Evolutionary conservation across 805 yeast species (phyloP), one percentile per base, ranked within the genome.

Genomic region (Myxozyma geophila): DNA sequence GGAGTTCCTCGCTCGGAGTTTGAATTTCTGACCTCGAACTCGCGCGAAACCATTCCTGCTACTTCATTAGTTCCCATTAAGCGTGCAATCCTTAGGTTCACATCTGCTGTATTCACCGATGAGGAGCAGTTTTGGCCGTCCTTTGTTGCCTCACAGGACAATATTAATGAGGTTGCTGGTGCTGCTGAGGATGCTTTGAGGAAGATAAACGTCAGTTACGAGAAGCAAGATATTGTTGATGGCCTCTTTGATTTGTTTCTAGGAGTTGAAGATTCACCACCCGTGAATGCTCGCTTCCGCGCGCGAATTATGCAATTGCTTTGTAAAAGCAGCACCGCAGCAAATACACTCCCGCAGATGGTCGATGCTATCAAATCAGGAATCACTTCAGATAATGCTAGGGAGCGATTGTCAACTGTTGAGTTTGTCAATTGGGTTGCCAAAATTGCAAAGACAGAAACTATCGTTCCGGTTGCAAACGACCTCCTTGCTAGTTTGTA

Each of bases 371-470:
- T 82, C 15, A 43, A 46, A 15, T 12, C 15, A 1, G 96, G 95
- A 0, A 76, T 92, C 46, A 74, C 80, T 37, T 83, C 92, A 13
- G 80, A 82, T 2, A 81, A 80, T 66, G 69, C 77, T 4, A 84
- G 79, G 64, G 74, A 88, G 59, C 85, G 85, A 67, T 83, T 84
- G 21, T 73, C 85, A 0, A 81, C 90, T 0, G 79, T 90, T 2
- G 80, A 81, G 48, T 88, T 89, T 71, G 82, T 90, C 21, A 83
- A 85, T 65, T 87, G 90, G 83, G 83, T 85, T 1, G 78, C 83
- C 2, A 74, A 72, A 57, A 70, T 64, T 13, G 64, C 72, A 4
- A 37, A 3, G 76, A 83, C 43, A 50, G 70, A 50, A 52, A 66
- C 33, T 39, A 67, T 46, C 56, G 56, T 40, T 0, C 64, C 60